Percentiles rank a stretch among this genome's conserved stretches.
phyloP scores from a whole-genome alignment of 768 basidiomycete genomes.

The Mrakia blollopis region DNA sequence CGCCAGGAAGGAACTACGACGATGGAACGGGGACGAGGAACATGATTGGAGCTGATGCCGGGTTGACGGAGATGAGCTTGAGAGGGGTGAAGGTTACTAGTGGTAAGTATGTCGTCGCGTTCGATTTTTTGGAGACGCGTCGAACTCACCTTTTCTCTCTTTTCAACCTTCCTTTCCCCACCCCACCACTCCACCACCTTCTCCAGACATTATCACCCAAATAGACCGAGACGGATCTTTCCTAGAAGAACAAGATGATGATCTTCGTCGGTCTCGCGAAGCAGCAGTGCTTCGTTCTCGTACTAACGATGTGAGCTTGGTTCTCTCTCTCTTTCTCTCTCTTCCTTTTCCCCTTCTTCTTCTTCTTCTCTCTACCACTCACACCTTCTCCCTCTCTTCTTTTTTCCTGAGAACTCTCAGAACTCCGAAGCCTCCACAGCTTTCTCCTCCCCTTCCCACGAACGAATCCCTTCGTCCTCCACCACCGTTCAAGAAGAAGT shows the following conservation, averaged over 20 bases:
- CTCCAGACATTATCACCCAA: neutral
- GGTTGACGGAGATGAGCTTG: conserved; percentile 36
- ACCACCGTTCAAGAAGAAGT: too few relatives aligned
- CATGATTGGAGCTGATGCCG: conserved; percentile 39
- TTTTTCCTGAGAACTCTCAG: too few relatives aligned
- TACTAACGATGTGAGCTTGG: too few relatives aligned
- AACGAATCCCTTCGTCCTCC: too few relatives aligned
- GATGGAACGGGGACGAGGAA: conserved; percentile 34
- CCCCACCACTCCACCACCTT: too few relatives aligned
- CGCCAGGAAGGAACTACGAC: neutral
- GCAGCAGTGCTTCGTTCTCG: neutral
- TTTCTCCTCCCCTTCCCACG: too few relatives aligned
- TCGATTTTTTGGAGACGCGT: neutral
- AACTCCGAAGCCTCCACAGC: too few relatives aligned
- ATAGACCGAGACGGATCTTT: too few relatives aligned
- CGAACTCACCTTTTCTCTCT: neutral
- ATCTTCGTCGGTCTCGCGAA: neutral
- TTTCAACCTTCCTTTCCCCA: neutral
- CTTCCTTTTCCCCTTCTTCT: too few relatives aligned
- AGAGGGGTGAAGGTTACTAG: conserved; percentile 35
- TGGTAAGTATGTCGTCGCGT: neutral
- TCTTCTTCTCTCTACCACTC: too few relatives aligned
- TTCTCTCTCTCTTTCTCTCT: too few relatives aligned
- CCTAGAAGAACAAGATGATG: neutral
- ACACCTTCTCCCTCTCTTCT: too few relatives aligned